Evolutionary conservation across 495 filamentous ascomycete species (phyloP), one percentile per base, ranked within the genome.

Genomic region (Neurospora tetraspora): DNA sequence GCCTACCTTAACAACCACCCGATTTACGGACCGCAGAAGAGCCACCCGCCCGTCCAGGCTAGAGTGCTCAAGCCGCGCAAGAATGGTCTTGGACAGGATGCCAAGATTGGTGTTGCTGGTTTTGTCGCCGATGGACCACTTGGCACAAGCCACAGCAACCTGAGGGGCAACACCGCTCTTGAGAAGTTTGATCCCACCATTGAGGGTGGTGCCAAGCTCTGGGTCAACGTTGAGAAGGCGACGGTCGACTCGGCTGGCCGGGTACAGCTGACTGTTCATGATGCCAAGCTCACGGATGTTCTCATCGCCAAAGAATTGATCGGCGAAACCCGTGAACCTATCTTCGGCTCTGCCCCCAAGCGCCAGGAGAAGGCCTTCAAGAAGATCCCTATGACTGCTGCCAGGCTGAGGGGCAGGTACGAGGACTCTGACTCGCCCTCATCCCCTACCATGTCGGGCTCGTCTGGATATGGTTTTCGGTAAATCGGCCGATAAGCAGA

Each of bases 1-100:
- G 85, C 90, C 31, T 86, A 90, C 77, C 79, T 92, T 59, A 85
- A 88, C 69, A 96, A 97, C 79, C 94, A 98, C 78, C 91, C 96
- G 0, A 72, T 88, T n/a, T 89, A 91, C 76, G 96, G 96, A 4
- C 94, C 94, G 9, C 92, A 93, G 77, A 82, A 82, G 16, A 75
- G 83, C 42, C 86, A 87, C 72, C 76, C 88, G 10, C 88, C 93
- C 0, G 85, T 96, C 4, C 81, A 88, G 77, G 91, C 91, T 4
- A 88, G 96, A 71, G 85, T 96, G 39, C 72, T 97, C 73, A 73
- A 84, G 92, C 71, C 76, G 93, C 76, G 72, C 53, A 34, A 38
- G 45, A 20, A 27, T n/a, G 8, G 36, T 7, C n/a, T 39, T 39
- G 2, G 39, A 45, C 14, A 45, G 3, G 34, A 43, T 34, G 74